Evolutionary conservation across 441 rosid species (phyloP), one percentile per base, ranked within the genome.

Genomic region (Capsella rubella): DNA sequence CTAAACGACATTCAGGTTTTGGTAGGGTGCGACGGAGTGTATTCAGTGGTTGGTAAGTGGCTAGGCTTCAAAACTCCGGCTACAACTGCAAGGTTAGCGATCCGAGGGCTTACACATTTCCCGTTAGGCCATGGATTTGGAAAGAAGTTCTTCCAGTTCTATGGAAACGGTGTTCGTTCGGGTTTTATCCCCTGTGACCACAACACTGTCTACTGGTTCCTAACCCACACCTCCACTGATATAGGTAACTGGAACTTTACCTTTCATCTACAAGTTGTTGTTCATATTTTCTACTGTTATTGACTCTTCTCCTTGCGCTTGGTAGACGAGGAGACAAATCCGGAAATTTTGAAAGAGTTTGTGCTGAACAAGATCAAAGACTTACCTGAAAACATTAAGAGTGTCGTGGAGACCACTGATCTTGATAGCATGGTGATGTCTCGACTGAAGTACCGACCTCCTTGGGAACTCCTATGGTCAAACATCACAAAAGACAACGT

Each of bases 11-110:
- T 54, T 5, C 74, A 76, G 79, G 87, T 83, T 32, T 78, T 90
- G 79, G 78, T 93, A 46, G 96, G 96, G 71, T 84, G 96, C 62
- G 98, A 93, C 61, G 96, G 97, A 39, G 87, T 90, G 69, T 86
- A 90, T 61, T 91, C 98, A 1, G 74, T 79, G 59, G 88, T 87
- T 73, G 84, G 90, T 2, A 88, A 83, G 59, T 91, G 89, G 91
- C 71, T 93, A 4, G 90, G 92, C 6, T 86, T 93, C 67, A 80
- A 82, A 77, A 79, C 67, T 6, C 87, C 86, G 1, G 81, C 69
- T 46, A 84, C 62, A 31, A 31, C 82, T 1, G 72, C 88, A 14
- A 67, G 92, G 64, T 64, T 73, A 14, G 85, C 84, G 4, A 73
- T 89, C 12, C 80, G 93, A 64, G 94, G 88, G n/a, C 81, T 5